Base-by-base conservation (phyloP, 345 rosid species). In the Aethionema arabicum region DNA sequence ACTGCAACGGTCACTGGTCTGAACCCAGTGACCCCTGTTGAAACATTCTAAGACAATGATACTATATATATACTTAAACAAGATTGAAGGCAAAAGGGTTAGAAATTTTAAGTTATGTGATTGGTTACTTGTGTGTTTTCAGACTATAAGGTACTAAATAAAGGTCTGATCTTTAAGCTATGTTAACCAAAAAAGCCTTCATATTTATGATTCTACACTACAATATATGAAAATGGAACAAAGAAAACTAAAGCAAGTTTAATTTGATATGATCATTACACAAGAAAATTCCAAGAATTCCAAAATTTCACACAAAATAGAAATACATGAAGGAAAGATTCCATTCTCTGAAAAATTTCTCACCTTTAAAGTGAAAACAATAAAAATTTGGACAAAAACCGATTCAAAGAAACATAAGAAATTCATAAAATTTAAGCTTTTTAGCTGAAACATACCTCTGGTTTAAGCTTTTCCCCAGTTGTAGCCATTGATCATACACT, bases 11-110 rank as follows among this genome's bases (percentile, higher is more conserved):
- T 69, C 8, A 52, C 45, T 4, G 43, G 12, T 13, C 16, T 52
- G 67, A 84, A 55, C 42, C 79, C 87, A 0, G 72, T 67, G 42
- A 78, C 80, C 5, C 54, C 77, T 3, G 84, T 80, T 41, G 67
- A 65, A 35, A 72, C 76, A 44, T 59, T 57, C 65, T 70, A 63
- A 51, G 61, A 72, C 13, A 2, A 29, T 41, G 46, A 30, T 35
- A 11, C 27, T 7, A 49, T 5, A 21, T 21, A 21, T 21, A 21
- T 2, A 21, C 2, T 1, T 2, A 21, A 21, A 21, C 27, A 21
- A 21, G 27, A 21, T 21, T 21, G 54, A 40, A 47, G 40, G 16
- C 52, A 12, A 32, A 13, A 40, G 15, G 6, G 9, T 53, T 52
- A 30, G 16, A 12, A 61, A 30, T n/a, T 60, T 36, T 6, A 36